Evolutionary conservation across 345 rosid genomes (phyloP).

Genomic region (Arabis alpina): DNA sequence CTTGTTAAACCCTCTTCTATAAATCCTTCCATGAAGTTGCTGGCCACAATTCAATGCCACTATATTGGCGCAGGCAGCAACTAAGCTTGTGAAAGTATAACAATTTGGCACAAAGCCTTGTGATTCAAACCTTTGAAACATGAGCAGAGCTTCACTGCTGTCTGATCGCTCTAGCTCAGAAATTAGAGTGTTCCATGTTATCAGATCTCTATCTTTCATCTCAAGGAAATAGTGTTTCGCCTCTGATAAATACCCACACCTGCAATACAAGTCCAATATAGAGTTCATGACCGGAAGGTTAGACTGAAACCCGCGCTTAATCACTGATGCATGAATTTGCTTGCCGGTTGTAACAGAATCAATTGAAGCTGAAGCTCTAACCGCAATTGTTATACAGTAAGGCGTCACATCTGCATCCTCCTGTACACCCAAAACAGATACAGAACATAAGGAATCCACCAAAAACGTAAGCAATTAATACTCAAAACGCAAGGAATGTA

Average conservation of each 20-base stretch:
- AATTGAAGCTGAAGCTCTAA: constrained; percentile 78
- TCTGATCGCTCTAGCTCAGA: constrained; percentile 71
- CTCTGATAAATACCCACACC: constrained; percentile 66
- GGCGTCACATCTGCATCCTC: constrained; percentile 65
- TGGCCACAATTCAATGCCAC: constrained; percentile 71
- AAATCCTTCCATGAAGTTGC: constrained; percentile 79
- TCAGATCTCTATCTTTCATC: constrained; percentile 70
- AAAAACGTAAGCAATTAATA: neutral
- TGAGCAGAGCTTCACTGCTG: constrained; percentile 55
- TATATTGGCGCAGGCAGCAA: constrained; percentile 79
- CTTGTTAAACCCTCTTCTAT: constrained; percentile 60
- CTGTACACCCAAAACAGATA: constrained; percentile 44
- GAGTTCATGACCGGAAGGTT: constrained; percentile 87
- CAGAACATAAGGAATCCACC: neutral
- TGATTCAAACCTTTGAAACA: constrained; percentile 68
- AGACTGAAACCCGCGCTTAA: constrained; percentile 63
- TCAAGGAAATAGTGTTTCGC: constrained; percentile 68
- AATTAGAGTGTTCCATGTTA: constrained; percentile 85
- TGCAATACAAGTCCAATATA: constrained; percentile 84
- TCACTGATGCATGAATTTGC: constrained; percentile 64
- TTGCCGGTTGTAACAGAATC: constrained; percentile 62
- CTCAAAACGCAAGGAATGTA: constrained; percentile 1
- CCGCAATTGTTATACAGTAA: constrained; percentile 74
- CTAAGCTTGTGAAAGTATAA: constrained; percentile 73
- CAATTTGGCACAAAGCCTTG: constrained; percentile 73